These are phyloP conservation scores for Sporisorium scitamineum DNA, from an alignment of 1,284 basidiomycete genomes.

Conservation along the genomic window DNA sequence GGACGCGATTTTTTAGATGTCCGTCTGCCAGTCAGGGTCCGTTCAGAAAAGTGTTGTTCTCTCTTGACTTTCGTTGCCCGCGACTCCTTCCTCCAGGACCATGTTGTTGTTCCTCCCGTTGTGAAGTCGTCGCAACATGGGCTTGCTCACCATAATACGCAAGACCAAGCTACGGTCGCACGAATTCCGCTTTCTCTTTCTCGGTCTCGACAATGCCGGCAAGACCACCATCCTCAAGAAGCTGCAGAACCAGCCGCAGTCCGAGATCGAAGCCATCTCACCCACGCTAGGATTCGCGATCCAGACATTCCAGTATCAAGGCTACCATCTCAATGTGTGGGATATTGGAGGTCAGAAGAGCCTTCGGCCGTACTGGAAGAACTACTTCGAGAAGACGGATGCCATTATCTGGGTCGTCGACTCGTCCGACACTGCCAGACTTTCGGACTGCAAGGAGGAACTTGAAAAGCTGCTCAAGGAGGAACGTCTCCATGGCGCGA, in stretches of 20 bases:
- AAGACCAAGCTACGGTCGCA: slow-evolving; percentile 79
- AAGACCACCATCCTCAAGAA: slow-evolving; percentile 98
- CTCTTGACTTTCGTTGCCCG: not conserved
- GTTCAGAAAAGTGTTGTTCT: slow-evolving; percentile 4
- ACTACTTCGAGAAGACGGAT: slow-evolving; percentile 99
- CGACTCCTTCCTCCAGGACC: not conserved
- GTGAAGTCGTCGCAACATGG: slow-evolving; percentile 71
- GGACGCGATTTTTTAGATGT: not conserved
- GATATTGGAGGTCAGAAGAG: slow-evolving; percentile 97
- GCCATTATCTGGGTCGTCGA: slow-evolving; percentile 99
- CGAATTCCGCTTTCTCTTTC: slow-evolving; percentile 95
- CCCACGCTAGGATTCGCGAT: slow-evolving; percentile 99
- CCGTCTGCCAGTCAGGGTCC: not conserved
- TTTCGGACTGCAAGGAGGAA: slow-evolving; percentile 89
- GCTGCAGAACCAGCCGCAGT: slow-evolving; percentile 84
- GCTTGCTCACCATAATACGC: slow-evolving; percentile 93
- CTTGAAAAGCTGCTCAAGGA: slow-evolving; percentile 86
- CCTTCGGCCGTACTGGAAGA: slow-evolving; percentile 96
- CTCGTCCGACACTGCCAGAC: slow-evolving; percentile 87
- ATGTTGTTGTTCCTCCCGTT: not conserved
- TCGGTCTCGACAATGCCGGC: slow-evolving; percentile 99
- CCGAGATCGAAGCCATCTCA: slow-evolving; percentile 75
- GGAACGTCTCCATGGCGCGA: slow-evolving; percentile 94
- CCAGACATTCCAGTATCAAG: slow-evolving; percentile 89
- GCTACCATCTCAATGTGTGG: slow-evolving; percentile 76